Conservation (phyloP, 139 green algal genomes). For the Dunaliella primolecta region DNA sequence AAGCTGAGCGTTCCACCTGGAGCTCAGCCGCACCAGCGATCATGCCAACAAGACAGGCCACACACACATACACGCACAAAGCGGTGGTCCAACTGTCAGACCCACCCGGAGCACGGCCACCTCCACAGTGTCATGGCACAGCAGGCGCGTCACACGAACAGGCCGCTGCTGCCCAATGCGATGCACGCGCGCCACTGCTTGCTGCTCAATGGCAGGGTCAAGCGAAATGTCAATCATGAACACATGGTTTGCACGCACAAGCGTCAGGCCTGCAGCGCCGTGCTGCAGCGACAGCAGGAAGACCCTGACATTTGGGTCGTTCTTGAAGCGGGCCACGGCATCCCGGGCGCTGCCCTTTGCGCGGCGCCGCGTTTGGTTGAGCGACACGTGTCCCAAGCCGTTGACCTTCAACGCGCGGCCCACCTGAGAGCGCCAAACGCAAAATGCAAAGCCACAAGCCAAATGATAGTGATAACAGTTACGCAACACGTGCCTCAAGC, state of each 20-base stretch:
- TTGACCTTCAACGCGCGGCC: neutral
- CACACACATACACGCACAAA: no score
- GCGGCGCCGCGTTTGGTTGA: neutral
- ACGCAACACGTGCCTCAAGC: neutral
- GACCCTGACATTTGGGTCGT: neutral
- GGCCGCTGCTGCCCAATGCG: constrained; percentile 54
- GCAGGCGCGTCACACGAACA: constrained; percentile 2
- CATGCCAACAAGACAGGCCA: no score
- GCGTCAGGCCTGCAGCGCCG: constrained; percentile 8
- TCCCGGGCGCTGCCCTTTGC: neutral
- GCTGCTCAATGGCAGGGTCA: constrained; percentile 80
- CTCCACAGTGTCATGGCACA: constrained; percentile 14
- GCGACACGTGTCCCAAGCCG: neutral
- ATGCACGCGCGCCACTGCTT: constrained; percentile 76
- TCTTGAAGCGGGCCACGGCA: constrained; percentile 15
- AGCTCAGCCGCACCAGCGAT: no score
- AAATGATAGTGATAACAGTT: no score
- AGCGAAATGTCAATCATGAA: constrained; percentile 48
- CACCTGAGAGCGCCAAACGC: constrained; percentile 5
- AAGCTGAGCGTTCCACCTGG: no score
- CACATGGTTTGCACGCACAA: constrained; percentile 31
- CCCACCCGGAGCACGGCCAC: constrained; percentile 4
- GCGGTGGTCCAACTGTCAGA: no score
- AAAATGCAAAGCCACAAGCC: neutral
- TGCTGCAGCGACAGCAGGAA: constrained; percentile 18